These are phyloP conservation scores for Phylloporus scabripes DNA, from an alignment of 768 basidiomycete genomes.

Conservation along the genomic window DNA sequence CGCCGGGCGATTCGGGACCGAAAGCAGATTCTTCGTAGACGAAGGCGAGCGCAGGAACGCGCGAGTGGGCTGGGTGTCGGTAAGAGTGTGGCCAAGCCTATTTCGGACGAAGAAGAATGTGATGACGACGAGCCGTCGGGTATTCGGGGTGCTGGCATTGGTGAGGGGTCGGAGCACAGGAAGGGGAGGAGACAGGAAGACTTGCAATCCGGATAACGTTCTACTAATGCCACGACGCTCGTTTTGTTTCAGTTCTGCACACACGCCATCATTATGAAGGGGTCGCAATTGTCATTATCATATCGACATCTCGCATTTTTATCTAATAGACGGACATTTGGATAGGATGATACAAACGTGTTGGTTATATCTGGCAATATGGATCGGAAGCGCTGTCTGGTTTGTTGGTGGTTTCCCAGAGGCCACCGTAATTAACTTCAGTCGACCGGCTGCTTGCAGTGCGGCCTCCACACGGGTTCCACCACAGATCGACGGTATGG, in stretches of 20 bases:
- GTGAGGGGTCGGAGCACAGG: slow-evolving; percentile 12
- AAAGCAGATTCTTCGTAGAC: slow-evolving; percentile 70
- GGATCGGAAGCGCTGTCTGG: slow-evolving; percentile 9
- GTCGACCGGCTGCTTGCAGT: slow-evolving; percentile 26
- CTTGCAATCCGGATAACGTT: slow-evolving; percentile 22
- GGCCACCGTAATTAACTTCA: slow-evolving; percentile 19
- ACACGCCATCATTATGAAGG: slow-evolving; percentile 16
- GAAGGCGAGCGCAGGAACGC: slow-evolving; percentile 67
- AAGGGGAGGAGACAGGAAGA: slow-evolving; percentile 14
- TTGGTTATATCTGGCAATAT: slow-evolving; percentile 24
- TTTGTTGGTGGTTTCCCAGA: slow-evolving; percentile 6
- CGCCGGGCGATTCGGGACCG: slow-evolving; percentile 61
- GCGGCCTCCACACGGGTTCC: slow-evolving; percentile 27
- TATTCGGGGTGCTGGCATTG: slow-evolving; percentile 1
- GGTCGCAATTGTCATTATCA: slow-evolving; percentile 21
- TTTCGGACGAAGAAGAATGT: slow-evolving; percentile 24
- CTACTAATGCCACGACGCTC: slow-evolving; percentile 6
- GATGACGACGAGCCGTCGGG: slow-evolving; percentile 13
- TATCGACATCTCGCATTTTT: slow-evolving; percentile 24
- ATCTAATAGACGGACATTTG: slow-evolving; percentile 36
- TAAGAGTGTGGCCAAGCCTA: slow-evolving; percentile 18
- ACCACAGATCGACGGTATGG: slow-evolving; percentile 4
- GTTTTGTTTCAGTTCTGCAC: slow-evolving; percentile 7
- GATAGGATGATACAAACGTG: slow-evolving; percentile 18
- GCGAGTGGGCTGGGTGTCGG: slow-evolving; percentile 31